Conservation (phyloP, 768 basidiomycete species). For the Lactarius pseudohatsudake region DNA sequence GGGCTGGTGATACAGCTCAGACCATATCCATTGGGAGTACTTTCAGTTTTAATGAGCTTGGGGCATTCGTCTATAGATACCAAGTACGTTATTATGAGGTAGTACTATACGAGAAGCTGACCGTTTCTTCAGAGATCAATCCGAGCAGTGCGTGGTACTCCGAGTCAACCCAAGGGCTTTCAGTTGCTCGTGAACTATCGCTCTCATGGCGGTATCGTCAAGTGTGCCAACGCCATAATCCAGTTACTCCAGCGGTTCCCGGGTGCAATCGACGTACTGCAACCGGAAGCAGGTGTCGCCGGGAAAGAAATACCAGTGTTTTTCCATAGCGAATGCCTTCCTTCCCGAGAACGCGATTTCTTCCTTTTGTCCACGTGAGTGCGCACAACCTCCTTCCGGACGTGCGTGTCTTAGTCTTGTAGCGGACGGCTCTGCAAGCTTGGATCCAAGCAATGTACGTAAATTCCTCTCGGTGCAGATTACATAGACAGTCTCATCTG, state of each 20-base stretch:
- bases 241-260: constrained; percentile 57
- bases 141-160: constrained; percentile 18
- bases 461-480: neutral
- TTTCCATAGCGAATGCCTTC: constrained; percentile 47
- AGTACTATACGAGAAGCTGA: neutral
- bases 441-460: constrained; percentile 63
- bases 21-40: constrained; percentile 72
- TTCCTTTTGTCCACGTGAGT: constrained; percentile 11
- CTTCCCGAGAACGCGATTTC: constrained; percentile 2
- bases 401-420: neutral
- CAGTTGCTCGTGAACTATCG: constrained; percentile 66
- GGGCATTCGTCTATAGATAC: constrained; percentile 60
- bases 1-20: constrained; percentile 81
- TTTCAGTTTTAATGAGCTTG: constrained; percentile 70
- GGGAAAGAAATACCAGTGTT: constrained; percentile 59
- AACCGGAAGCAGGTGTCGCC: constrained; percentile 54
- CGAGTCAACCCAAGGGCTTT: constrained; percentile 44
- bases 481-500: neutral
- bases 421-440: constrained; percentile 55
- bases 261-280: constrained; percentile 58
- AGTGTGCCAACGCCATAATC: constrained; percentile 64
- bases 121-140: neutral
- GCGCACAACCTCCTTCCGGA: neutral
- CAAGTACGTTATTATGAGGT: constrained; percentile 46
- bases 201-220: constrained; percentile 70